These are phyloP conservation scores for Fomitopsis betulina DNA, from an alignment of 1,284 basidiomycete genomes.

Conservation along the genomic window DNA sequence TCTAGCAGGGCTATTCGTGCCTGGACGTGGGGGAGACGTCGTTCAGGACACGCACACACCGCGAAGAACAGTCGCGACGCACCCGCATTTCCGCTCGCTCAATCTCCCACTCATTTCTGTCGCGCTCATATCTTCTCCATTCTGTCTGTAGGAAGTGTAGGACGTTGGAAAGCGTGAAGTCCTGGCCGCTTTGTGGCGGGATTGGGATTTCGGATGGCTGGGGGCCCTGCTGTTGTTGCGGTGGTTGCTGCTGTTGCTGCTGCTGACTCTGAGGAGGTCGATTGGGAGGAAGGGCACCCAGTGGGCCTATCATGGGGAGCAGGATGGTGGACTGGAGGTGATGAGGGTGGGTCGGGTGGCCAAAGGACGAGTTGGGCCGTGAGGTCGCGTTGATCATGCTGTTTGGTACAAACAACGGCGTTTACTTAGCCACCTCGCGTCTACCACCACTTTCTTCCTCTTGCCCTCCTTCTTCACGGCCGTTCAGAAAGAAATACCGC, in stretches of 20 bases:
- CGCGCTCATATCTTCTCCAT: slow-evolving; percentile 94
- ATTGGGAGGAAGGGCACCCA: slow-evolving; percentile 37
- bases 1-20: slow-evolving; percentile 97
- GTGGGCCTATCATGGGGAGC: slow-evolving; percentile 65
- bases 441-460: slow-evolving; percentile 1
- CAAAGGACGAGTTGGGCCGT: slow-evolving; percentile 23
- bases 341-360: slow-evolving; percentile 23
- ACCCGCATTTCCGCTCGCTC: slow-evolving; percentile 99
- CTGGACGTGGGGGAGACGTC: slow-evolving; percentile 36
- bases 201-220: slow-evolving; percentile 60
- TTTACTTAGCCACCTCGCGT: not conserved
- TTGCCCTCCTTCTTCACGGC: slow-evolving; percentile 1
- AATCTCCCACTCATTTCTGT: slow-evolving; percentile 99
- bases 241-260: slow-evolving; percentile 36
- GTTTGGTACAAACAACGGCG: slow-evolving; percentile 23
- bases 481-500: not conserved
- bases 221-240: slow-evolving; percentile 52
- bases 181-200: slow-evolving; percentile 77
- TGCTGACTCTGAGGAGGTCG: slow-evolving; percentile 36
- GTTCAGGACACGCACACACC: slow-evolving; percentile 13
- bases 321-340: slow-evolving; percentile 35
- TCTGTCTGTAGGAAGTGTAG: slow-evolving; percentile 98
- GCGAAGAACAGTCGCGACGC: slow-evolving; percentile 25
- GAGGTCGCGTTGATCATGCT: slow-evolving; percentile 25
- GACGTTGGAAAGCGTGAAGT: slow-evolving; percentile 91